Percentiles rank a stretch among this genome's conserved stretches.
phyloP scores from a whole-genome alignment of 2,329 filamentous ascomycete species.

The Cyanodermella asteris region DNA sequence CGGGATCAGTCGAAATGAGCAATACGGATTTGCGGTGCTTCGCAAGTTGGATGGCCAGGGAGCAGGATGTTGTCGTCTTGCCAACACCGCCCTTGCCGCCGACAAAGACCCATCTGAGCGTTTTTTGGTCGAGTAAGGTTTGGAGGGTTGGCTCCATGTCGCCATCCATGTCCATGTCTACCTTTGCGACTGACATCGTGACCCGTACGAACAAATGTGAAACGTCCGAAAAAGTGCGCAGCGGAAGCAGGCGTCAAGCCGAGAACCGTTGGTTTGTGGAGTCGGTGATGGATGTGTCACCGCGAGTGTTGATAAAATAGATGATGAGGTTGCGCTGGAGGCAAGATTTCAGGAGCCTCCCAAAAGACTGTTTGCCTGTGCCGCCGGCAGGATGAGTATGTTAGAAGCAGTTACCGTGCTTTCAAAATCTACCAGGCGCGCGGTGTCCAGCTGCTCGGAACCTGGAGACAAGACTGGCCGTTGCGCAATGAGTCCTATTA shows the following conservation, averaged over 20 bases:
- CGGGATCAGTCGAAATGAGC: slow-evolving; percentile 93
- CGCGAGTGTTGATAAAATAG: background rate
- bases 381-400: too few species aligned
- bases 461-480: too few species aligned
- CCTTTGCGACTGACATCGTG: slow-evolving; percentile 16
- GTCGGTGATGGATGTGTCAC: background rate
- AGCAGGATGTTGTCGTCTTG: slow-evolving; percentile 98
- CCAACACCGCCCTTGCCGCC: slow-evolving; percentile 96
- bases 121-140: slow-evolving; percentile 83
- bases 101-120: slow-evolving; percentile 96
- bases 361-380: background rate
- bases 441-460: too few species aligned
- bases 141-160: slow-evolving; percentile 80
- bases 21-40: slow-evolving; percentile 87
- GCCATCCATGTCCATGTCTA: slow-evolving; percentile 43
- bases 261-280: background rate
- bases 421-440: too few species aligned
- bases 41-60: slow-evolving; percentile 90
- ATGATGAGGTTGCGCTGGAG: background rate
- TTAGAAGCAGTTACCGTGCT: too few species aligned
- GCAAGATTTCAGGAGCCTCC: background rate
- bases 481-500: too few species aligned
- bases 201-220: too few species aligned
- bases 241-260: background rate
- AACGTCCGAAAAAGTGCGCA: too few species aligned